A percentile compares a stretch with the other conserved stretches of the same genome.
These are phyloP conservation scores for Leccinum aurantiacum DNA, from an alignment of 768 basidiomycete genomes.

Conservation along the genomic window DNA sequence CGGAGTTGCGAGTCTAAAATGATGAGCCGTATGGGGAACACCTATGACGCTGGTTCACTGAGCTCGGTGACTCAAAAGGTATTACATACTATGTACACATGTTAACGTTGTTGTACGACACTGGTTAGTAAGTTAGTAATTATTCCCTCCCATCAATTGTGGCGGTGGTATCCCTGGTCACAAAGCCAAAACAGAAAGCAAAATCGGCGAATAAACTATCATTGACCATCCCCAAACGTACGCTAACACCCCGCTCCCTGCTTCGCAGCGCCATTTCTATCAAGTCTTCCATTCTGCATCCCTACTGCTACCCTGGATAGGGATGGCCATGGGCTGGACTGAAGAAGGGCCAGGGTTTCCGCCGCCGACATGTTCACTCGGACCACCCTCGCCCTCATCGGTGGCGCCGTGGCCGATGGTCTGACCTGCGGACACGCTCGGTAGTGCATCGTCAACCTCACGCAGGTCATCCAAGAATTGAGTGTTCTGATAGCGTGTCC, in stretches of 20 bases:
- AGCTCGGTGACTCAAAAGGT: too few relatives aligned
- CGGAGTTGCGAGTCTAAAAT: too few relatives aligned
- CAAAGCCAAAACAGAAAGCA: neutral
- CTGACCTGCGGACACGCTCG: neutral
- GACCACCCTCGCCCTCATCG: too few relatives aligned
- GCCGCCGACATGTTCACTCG: neutral
- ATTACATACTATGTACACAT: too few relatives aligned
- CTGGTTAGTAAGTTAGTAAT: too few relatives aligned
- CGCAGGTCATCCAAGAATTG: conserved; percentile 7
- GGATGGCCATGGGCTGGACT: neutral
- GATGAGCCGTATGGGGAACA: too few relatives aligned
- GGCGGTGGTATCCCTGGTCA: too few relatives aligned
- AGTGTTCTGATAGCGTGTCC: neutral
- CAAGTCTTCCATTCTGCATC: neutral
- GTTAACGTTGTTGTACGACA: too few relatives aligned
- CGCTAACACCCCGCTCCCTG: neutral
- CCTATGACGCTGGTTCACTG: too few relatives aligned
- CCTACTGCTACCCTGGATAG: neutral
- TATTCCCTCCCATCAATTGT: too few relatives aligned
- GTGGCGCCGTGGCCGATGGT: neutral
- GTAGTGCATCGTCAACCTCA: too few relatives aligned
- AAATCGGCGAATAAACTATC: neutral
- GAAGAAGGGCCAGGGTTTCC: neutral
- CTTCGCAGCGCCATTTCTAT: neutral
- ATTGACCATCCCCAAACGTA: neutral